phyloP scores from a whole-genome alignment of 1,284 basidiomycete species.

The Vanrija pseudolonga region DNA sequence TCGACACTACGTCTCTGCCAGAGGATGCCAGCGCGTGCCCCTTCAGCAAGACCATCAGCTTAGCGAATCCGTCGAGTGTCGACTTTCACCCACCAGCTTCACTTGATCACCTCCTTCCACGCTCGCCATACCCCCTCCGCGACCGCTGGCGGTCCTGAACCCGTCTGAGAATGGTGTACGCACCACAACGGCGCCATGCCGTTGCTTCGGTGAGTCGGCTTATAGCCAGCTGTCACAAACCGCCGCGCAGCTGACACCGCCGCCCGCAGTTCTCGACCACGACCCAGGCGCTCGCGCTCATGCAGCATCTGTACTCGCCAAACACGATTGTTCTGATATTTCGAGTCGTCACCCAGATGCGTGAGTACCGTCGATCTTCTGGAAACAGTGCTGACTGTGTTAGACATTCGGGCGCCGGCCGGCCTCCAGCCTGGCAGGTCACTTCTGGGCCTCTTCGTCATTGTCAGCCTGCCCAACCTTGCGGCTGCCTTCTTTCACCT shows the following conservation, averaged over 20 bases:
- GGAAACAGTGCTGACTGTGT: neutral
- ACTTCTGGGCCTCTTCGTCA: slow-evolving; percentile 26
- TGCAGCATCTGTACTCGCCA: slow-evolving; percentile 44
- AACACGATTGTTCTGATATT: slow-evolving; percentile 37
- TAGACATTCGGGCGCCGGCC: slow-evolving; percentile 35
- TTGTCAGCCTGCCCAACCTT: slow-evolving; percentile 30
- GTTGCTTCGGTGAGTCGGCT: slow-evolving; percentile 30
- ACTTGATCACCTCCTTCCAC: too few species aligned
- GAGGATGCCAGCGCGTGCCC: too few species aligned
- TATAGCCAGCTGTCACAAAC: neutral
- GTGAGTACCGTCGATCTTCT: slow-evolving; percentile 7
- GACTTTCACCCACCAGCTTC: too few species aligned
- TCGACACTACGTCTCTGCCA: too few species aligned
- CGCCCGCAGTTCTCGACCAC: slow-evolving; percentile 30
- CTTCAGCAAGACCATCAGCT: too few species aligned
- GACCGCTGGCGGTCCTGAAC: slow-evolving; percentile 1
- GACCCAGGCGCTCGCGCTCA: slow-evolving; percentile 29
- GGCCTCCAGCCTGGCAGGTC: slow-evolving; percentile 37
- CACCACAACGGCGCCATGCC: slow-evolving; percentile 42
- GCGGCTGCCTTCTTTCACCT: slow-evolving; percentile 35
- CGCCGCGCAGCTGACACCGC: neutral
- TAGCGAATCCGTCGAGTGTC: too few species aligned
- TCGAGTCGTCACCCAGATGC: slow-evolving; percentile 34
- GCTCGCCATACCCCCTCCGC: slow-evolving; percentile 1
- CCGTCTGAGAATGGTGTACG: slow-evolving; percentile 31